Evolutionary conservation across 1,284 basidiomycete genomes (phyloP), one percentile per base, ranked within the genome.

Genomic region (Austroboletus novae-zelandiae): DNA sequence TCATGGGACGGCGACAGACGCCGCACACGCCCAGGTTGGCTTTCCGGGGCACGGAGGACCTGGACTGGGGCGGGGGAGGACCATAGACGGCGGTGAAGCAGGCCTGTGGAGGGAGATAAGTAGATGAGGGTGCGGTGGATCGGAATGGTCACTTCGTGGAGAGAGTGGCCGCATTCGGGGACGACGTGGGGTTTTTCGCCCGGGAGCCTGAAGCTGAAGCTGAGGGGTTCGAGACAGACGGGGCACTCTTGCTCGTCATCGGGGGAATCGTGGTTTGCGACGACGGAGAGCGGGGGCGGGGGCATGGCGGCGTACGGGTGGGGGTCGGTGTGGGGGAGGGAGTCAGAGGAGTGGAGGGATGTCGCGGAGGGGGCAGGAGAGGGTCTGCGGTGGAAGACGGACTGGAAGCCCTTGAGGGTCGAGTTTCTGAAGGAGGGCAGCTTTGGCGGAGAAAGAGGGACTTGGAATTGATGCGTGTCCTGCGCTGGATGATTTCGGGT

Each of bases 131-230:
- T 17, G 29, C 18, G 14, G 34, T 1, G 5, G 32, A 45, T 47
- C 35, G 47, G 34, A 51, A 43, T 8, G 73, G 82, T 65, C 57
- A 91, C 92, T 74, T 97, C 89, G 71, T 97, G 96, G 23, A 99
- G 81, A 10, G 91, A 89, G 73, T 99, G 96, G n/a, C 96, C 94
- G 61, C 96, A 99, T 63, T 93, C 87, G 29, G 96, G 96, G 25
- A 97, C 88, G 51, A 99, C 89, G 65, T 98, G 94, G 2, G 95
- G 92, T 67, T 96, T 98, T 73, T 99, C 96, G 15, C 96, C 95
- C 0, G 86, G 91, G 18, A 94, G 75, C 56, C 89, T 79, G 72
- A 91, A 91, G 72, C 83, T 86, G 69, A 94, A 92, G 61, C 85
- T 89, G 60, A 95, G 83, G 2, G 89, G 88, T 64, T 94, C 93